Evolutionary conservation across 768 basidiomycete genomes (phyloP), one percentile per base, ranked within the genome.

Genomic region (Boletus patriciae): DNA sequence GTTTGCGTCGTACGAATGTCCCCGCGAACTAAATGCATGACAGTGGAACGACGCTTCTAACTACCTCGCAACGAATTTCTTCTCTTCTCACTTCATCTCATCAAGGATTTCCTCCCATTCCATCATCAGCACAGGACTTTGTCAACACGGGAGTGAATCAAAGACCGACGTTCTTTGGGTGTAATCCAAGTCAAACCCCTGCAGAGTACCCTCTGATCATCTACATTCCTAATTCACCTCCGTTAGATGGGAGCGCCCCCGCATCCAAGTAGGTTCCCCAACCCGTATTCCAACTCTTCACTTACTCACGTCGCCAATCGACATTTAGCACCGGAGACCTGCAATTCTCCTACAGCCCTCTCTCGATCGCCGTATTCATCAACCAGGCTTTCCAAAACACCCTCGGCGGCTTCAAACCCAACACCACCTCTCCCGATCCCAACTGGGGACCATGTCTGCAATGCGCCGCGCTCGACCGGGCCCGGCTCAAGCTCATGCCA

Each of bases 141-240:
- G 65, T 86, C 36, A 68, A 73, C 2, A 80, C 79, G 6, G 87
- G 88, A 36, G 78, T 90, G 1, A 89, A 85, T 64, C 74, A 73
- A 44, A 81, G 86, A 27, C 83, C 89, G 3, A 88, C 87, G 0
- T 91, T 93, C 74, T 92, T 91, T 73, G 92, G 91, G 4, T 92
- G 91, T 66, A 73, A 87, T 63, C 80, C 84, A 16, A 66, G 52
- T 4, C 67, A 78, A 45, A 69, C 27, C 5, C 79, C 84, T 15
- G 71, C 82, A 2, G 80, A 82, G 54, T 87, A 79, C 59, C 90
- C 90, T 0, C 61, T 92, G 19, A 71, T 92, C 40, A 80, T 92
- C 42, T 91, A 88, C 64, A 75, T 92, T 8, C 91, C 92, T 7
- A 90, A 87, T 67, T 79, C 88, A 31, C 88, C 90, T n/a, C 87